Conservation (phyloP, 2,329 filamentous ascomycete species). For the Exserohilum rostratum region DNA sequence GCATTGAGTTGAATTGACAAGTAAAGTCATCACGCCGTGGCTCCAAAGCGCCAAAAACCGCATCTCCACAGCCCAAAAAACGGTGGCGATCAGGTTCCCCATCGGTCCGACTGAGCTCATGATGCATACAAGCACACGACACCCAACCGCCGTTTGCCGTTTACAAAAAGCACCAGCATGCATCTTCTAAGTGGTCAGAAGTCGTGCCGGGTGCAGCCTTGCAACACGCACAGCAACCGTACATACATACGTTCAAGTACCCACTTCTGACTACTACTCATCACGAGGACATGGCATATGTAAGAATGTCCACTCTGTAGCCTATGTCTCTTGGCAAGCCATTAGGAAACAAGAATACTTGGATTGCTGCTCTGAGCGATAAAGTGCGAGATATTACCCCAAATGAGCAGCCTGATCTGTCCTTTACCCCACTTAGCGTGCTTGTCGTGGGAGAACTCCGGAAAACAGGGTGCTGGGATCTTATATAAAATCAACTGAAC, state of each 20-base stretch:
- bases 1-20: not conserved
- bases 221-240: no score
- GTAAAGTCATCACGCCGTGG: not conserved
- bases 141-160: not conserved
- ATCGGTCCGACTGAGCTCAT: slow-evolving; percentile 2
- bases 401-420: slow-evolving; percentile 1
- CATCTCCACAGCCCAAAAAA: not conserved
- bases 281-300: not conserved
- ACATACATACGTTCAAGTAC: no score
- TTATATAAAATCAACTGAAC: not conserved
- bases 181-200: slow-evolving; percentile 14
- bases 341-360: not conserved
- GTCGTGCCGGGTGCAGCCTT: slow-evolving; percentile 11
- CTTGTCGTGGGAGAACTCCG: not conserved
- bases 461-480: not conserved
- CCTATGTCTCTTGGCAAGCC: not conserved
- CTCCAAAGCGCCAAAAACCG: not conserved
- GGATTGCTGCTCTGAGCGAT: slow-evolving; percentile 9
- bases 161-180: not conserved
- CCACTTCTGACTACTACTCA: not conserved
- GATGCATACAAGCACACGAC: slow-evolving; percentile 5
- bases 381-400: slow-evolving; percentile 34
- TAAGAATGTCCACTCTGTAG: not conserved
- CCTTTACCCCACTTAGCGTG: slow-evolving; percentile 25
- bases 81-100: not conserved